Base-by-base conservation (phyloP, 345 rosid genomes). In the Salix viminalis region DNA sequence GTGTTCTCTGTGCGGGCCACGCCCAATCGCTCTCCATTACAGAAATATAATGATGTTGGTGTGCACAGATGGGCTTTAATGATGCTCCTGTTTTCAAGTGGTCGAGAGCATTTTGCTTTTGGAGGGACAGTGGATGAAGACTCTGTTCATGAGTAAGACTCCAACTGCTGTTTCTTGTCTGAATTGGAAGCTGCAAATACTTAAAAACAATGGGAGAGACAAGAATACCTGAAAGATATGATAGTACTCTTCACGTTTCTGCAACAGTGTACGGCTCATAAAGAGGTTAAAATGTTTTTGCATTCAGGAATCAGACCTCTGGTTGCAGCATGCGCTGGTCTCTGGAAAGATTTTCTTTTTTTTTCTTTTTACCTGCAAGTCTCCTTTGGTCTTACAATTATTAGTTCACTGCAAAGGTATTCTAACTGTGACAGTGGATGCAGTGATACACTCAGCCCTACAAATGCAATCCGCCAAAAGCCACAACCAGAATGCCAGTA, bases 151-250 rank as follows among this genome's bases (percentile, higher is more conserved):
- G 39, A 58, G 18, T 37, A 44, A 65, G 41, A 54, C 15, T 9
- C 8, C 28, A 58, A 23, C 39, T 58, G 4, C 36, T 12, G 67
- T 42, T 50, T 62, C 65, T 64, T 77, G 84, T 84, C 84, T 58
- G 77, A 48, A 73, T 70, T 65, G 75, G 64, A 71, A 71, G 32
- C 32, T 72, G 79, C 79, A 67, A 67, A 26, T 76, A 70, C 83
- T 42, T 73, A 9, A 73, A 73, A 65, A 52, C 60, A 80, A 58
- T 8, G 26, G 11, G 8, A 60, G 56, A 50, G 77, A 76, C 75
- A 74, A 24, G 58, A 76, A 18, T 50, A 66, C 48, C 54, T 60
- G 50, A 71, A 23, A 71, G 52, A 23, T 21, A 50, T 73, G 76
- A 73, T 54, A 9, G 4, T n/a, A 32, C 32, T 73, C 71, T 37